A percentile compares a stretch with the other conserved stretches of the same genome.
These are phyloP conservation scores for Triangularia setosa DNA, from an alignment of 2,329 filamentous ascomycete species.

Conservation along the genomic window DNA sequence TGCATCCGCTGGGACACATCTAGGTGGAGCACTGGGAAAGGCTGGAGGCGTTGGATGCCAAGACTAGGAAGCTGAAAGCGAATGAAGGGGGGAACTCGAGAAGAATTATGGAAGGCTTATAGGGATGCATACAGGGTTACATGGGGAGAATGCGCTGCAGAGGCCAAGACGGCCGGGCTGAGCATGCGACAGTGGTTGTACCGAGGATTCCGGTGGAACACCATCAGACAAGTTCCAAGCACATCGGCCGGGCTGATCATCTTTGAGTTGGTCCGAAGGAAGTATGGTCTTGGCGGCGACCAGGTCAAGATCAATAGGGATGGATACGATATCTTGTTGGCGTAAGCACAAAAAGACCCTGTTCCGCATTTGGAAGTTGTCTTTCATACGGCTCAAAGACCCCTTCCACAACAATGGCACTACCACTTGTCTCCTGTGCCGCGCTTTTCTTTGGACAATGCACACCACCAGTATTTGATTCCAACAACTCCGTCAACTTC, in stretches of 20 bases:
- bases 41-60: slow-evolving; percentile 66
- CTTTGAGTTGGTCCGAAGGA: slow-evolving; percentile 70
- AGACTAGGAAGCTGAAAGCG: slow-evolving; percentile 45
- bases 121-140: slow-evolving; percentile 69
- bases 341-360: slow-evolving; percentile 28
- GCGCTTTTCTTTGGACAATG: neutral
- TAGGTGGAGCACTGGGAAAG: slow-evolving; percentile 71
- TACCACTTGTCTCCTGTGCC: neutral
- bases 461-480: neutral
- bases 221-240: slow-evolving; percentile 70
- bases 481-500: no score
- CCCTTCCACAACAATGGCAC: neutral
- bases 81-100: slow-evolving; percentile 15
- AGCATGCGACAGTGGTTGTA: slow-evolving; percentile 63
- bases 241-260: slow-evolving; percentile 75
- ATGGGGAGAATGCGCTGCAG: slow-evolving; percentile 53
- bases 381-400: neutral
- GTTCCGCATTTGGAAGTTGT: neutral
- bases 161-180: slow-evolving; percentile 54
- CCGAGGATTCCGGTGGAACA: slow-evolving; percentile 67
- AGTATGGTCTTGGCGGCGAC: slow-evolving; percentile 62
- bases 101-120: slow-evolving; percentile 58
- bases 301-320: slow-evolving; percentile 63
- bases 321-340: slow-evolving; percentile 66
- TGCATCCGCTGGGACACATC: slow-evolving; percentile 68